Conservation (phyloP, 345 rosid genomes). For the Aethionema arabicum region DNA sequence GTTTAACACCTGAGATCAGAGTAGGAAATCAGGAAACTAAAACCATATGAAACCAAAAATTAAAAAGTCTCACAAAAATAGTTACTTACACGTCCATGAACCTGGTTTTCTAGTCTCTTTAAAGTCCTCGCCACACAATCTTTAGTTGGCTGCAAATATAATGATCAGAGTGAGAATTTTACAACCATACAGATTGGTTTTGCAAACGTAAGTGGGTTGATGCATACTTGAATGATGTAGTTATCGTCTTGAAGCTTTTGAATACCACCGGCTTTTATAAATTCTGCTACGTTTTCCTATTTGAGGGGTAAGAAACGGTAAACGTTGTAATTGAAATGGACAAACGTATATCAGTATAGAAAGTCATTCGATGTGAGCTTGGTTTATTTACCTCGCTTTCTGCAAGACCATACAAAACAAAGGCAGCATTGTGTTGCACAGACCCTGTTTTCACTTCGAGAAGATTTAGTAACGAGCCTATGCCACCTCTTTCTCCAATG, state of each 20-base stretch:
- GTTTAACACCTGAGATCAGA: slow-evolving; percentile 48
- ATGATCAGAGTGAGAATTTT: slow-evolving; percentile 12
- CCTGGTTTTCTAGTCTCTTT: slow-evolving; percentile 65
- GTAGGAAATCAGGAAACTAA: background rate
- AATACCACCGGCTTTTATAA: slow-evolving; percentile 55
- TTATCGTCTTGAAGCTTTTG: slow-evolving; percentile 70
- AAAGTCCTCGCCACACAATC: slow-evolving; percentile 71
- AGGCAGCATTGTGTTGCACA: slow-evolving; percentile 78
- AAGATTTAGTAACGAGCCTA: slow-evolving; percentile 52
- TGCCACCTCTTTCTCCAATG: slow-evolving; percentile 66
- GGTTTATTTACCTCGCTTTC: slow-evolving; percentile 69
- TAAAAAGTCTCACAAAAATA: slow-evolving; percentile 6
- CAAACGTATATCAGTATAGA: background rate
- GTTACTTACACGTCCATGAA: slow-evolving; percentile 59
- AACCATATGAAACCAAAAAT: slow-evolving; percentile 6
- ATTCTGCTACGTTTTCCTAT: slow-evolving; percentile 67
- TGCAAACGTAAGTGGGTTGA: slow-evolving; percentile 6
- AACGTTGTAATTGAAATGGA: slow-evolving; percentile 5
- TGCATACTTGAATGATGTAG: slow-evolving; percentile 53
- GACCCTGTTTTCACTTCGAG: slow-evolving; percentile 56
- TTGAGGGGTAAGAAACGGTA: background rate
- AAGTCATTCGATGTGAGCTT: background rate
- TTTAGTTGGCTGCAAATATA: slow-evolving; percentile 52
- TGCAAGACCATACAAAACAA: slow-evolving; percentile 71
- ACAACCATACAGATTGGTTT: background rate